Base-by-base conservation (phyloP, 768 basidiomycete species). In the Suillus plorans region DNA sequence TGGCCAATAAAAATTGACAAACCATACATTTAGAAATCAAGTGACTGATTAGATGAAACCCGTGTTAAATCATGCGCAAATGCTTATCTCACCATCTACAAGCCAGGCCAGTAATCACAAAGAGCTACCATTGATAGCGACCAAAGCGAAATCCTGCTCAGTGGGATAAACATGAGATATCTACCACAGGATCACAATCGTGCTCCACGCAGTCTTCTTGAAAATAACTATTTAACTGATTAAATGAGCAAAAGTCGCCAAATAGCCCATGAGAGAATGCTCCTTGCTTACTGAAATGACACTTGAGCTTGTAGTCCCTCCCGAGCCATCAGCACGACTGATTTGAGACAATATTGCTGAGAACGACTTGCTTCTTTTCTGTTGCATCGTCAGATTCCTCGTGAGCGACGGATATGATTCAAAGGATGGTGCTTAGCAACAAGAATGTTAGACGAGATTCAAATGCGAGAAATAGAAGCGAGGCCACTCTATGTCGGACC, bases 101-200 rank as follows among this genome's bases (percentile, higher is more conserved):
- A 80, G 67, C 82, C 84, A 84, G 69, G 60, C 82, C 83, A 59
- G 80, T 76, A 18, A 85, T 72, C 25, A 78, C 22, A 68, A 84
- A 84, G 37, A 85, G 77, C 67, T 84, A 80, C 61, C 74, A 70
- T 62, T 84, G 84, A 72, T 84, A 85, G 52, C 76, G 77, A 16
- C 84, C 84, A 49, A 81, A 84, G 58, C 84, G 25, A 82, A 55
- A 84, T 82, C 64, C 82, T 83, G 68, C 53, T 14, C 42, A 12
- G 31, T 34, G 13, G 16, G n/a, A 60, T 66, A 60, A 60, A 36
- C 16, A n/a, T 59, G 63, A 53, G 65, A 58, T 58, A 20, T 34
- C 7, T 53, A 34, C 12, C 5, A 37, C n/a, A 4, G 7, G 36
- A 47, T 2, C 36, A 18, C 4, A 31, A n/a, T 28, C 18, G n/a